Base-by-base conservation (phyloP, 2,329 filamentous ascomycete species). In the Fusarium hostae region DNA sequence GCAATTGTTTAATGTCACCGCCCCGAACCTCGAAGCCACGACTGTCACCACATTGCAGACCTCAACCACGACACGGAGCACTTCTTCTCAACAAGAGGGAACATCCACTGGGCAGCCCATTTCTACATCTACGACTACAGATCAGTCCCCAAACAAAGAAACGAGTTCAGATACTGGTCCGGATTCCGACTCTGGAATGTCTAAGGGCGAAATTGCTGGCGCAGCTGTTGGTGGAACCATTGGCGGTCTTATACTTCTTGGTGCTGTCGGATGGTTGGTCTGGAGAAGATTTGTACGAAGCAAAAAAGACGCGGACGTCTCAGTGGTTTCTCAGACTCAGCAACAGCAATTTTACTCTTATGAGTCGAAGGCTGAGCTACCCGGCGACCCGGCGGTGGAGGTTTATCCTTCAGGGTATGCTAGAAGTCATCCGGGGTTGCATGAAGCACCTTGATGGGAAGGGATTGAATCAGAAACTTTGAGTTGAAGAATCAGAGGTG, bases 271-370 rank as follows among this genome's bases (percentile, higher is more conserved):
- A 30, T 59, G 43, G 43, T 4, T 50, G 0, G 7, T 40, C 7
- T 48, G 43, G 43, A 43, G 22, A 26, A 16, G 4, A 4, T 7
- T 18, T 1, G 35, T 1, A 18, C 18, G 13, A 2, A 13, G 1
- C 0, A 2, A 59, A 39, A n/a, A 1, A 7, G 2, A 47, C 1
- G 5, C 15, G 2, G 18, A 9, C 4, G 6, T 16, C 2, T n/a
- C 32, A 6, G 2, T 20, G 2, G 32, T 16, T 8, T n/a, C 32
- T 24, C 32, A 51, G 12, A 6, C 22, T 3, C 51, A 44, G 0
- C 28, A 20, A 1, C 11, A 4, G 12, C 51, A 24, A 2, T 8
- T 32, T 1, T 6, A 32, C 12, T 26, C 3, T 15, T 39, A 13
- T 3, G 34, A 28, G 13, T 8, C 6, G 7, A 55, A 55, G 11